Evolutionary conservation across 371 early-diverging fungal genomes (phyloP).

Genomic region (Zychaea mexicana): DNA sequence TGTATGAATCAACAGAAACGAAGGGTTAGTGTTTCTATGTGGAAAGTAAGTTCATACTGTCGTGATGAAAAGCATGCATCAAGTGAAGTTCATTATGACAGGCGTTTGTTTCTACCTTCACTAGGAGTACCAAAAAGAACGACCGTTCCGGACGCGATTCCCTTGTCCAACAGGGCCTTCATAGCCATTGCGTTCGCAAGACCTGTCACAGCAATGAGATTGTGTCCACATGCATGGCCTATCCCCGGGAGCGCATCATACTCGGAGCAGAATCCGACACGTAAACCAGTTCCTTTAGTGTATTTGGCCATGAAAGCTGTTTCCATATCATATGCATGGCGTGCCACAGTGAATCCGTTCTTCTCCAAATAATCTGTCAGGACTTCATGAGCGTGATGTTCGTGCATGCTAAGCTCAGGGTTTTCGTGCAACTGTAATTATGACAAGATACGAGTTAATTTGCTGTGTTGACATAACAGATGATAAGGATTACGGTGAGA

Average conservation of each 20-base stretch:
- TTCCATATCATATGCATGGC: constrained; percentile 55
- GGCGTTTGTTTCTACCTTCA: constrained; percentile 60
- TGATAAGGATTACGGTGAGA: neutral
- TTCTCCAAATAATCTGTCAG: constrained; percentile 57
- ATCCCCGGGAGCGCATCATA: constrained; percentile 67
- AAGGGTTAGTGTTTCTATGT: neutral
- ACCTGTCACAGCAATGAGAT: constrained; percentile 71
- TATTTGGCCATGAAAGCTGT: constrained; percentile 68
- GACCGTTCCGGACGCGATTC: constrained; percentile 58
- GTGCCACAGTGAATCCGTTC: constrained; percentile 58
- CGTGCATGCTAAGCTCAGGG: constrained; percentile 62
- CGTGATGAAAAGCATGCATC: constrained; percentile 56
- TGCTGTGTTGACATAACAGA: neutral
- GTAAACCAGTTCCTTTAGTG: constrained; percentile 37
- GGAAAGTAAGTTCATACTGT: neutral
- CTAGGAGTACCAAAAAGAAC: constrained; percentile 80
- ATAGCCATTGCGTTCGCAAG: constrained; percentile 64
- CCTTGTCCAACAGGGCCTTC: constrained; percentile 55
- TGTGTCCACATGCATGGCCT: constrained; percentile 71
- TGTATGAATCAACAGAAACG: neutral
- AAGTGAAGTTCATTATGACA: constrained; percentile 40
- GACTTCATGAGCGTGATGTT: constrained; percentile 54
- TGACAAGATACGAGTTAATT: neutral
- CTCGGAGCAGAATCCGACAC: constrained; percentile 61
- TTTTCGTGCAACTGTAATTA: constrained; percentile 54